A percentile compares a stretch with the other conserved stretches of the same genome.
Evolutionary conservation across 2,329 filamentous ascomycete genomes (phyloP).

Genomic region (Dactylellina parvicollis): DNA sequence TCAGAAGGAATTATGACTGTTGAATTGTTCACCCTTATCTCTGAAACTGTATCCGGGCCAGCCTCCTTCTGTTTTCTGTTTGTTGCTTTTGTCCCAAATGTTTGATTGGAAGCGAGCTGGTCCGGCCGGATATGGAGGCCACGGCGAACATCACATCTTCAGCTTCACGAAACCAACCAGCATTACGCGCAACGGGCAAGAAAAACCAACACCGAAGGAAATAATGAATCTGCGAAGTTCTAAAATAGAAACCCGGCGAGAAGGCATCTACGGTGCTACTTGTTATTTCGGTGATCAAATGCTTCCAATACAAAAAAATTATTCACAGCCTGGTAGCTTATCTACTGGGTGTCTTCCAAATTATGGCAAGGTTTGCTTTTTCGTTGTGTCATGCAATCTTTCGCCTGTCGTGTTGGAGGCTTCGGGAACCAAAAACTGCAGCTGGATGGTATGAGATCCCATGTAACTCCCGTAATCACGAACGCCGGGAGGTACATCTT

Average conservation of each 20-base stretch:
- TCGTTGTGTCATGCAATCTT: conserved; percentile 33
- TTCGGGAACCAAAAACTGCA: conserved; percentile 35
- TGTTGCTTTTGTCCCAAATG: not conserved
- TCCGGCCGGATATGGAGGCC: conserved; percentile 3
- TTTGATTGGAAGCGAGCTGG: conserved; percentile 17
- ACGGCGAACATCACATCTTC: not conserved
- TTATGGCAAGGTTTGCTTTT: conserved; percentile 48
- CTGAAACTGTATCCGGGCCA: conserved; percentile 5
- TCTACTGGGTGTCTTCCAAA: conserved; percentile 44
- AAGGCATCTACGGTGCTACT: not conserved
- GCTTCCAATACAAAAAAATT: not conserved
- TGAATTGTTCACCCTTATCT: conserved; percentile 36
- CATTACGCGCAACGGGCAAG: too few species aligned
- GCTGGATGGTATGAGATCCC: conserved; percentile 6
- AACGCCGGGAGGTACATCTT: conserved; percentile 20
- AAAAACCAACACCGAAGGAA: too few species aligned
- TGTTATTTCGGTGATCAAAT: conserved; percentile 16
- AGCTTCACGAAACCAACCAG: conserved; percentile 13
- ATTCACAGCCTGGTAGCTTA: conserved; percentile 30
- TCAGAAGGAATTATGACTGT: not conserved
- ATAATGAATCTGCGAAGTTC: conserved; percentile 1
- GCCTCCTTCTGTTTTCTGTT: conserved; percentile 12
- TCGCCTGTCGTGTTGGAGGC: conserved; percentile 30
- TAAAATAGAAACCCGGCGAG: conserved; percentile 17
- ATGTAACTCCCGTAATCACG: conserved; percentile 29